Base-by-base conservation (phyloP, 2,329 filamentous ascomycete species). In the Cytospora piceae region DNA sequence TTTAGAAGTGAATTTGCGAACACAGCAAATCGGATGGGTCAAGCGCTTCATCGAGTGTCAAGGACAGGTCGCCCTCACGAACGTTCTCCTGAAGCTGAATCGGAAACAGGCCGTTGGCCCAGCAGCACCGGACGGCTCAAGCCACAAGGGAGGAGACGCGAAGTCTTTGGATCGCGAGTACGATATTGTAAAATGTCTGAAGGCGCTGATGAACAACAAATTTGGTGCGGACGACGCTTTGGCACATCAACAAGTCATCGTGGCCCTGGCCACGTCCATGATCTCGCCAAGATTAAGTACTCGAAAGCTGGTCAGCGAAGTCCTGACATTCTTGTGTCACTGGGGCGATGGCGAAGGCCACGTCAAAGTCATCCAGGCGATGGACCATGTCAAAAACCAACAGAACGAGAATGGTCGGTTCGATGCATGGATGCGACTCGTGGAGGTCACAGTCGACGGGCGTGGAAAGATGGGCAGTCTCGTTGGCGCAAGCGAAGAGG, bases 141-240 rank as follows among this genome's bases (percentile, higher is more conserved):
- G 49, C 42, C 22, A 29, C 14, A 58, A 56, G 34, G 78, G 82
- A 39, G 86, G 77, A 74, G 81, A 75, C 65, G 93, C 96, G 72
- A 93, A 91, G 76, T 92, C 94, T 74, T 83, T 95, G 58, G 94
- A 97, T 74, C 88, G 91, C 71, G 94, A 97, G 79, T 98, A 98
- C 76, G 95, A 98, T 75, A 97, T 99, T 69, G 88, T 97, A 75
- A 99, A 99, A 80, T 98, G 95, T 80, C 80, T 99, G 66, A 98
- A 98, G 81, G 93, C 94, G 37, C 80, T 98, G 65, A 96, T 98
- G 91, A 99, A 99, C 87, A 99, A 97, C 85, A 97, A 97, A 77
- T 98, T 96, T 76, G 95, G 95, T 68, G 95, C 95, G 68, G 95
- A 99, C 75, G 94, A 99, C 83, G 95, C 95, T 22, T 83, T 99